Base-by-base conservation (phyloP, 2,329 filamentous ascomycete species). In the Penicillium sp. region DNA sequence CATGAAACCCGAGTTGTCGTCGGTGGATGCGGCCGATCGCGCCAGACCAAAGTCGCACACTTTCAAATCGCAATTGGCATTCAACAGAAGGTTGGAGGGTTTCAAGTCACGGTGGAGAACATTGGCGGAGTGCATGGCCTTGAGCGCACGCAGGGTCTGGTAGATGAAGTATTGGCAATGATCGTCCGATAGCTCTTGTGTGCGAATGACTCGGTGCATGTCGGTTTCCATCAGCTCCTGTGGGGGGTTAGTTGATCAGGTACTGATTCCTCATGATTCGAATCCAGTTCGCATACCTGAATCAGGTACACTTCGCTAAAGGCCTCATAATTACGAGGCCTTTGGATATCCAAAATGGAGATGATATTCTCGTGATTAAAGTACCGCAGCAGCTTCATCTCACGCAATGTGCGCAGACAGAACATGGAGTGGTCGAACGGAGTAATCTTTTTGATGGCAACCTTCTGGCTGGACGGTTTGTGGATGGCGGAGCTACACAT, bases 281-380 rank as follows among this genome's bases (percentile, higher is more conserved):
- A 37, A 31, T 27, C n/a, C 4, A 21, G 0, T n/a, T 10, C 8
- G 14, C 11, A 56, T 81, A 96, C 93, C 83, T 98, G 95, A 68
- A 99, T 98, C 68, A 99, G 87, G 76, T 99, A 99, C 61, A 99
- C 95, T 78, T 99, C 95, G 56, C 93, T 93, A 78, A 99, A 99
- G 52, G 87, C 89, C 74, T 98, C 93, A 73, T 96, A 98, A 81
- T 90, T 96, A 70, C 93, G 86, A 43, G 95, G 95, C 81, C 97
- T 96, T 80, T 99, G 95, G 68, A 99, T 99, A 76, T 99, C 95
- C 67, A 99, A 87, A 69, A 99, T 99, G 52, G 93, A 98, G 74
- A 99, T 99, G 81, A 99, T 98, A 79, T 99, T 99, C 80, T 99
- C 95, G 75, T 99, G 95, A 80, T 98, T 99, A 83, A 99, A 99